These are phyloP conservation scores for Isatis tinctoria DNA, from an alignment of 345 rosid species.

Conservation along the genomic window DNA sequence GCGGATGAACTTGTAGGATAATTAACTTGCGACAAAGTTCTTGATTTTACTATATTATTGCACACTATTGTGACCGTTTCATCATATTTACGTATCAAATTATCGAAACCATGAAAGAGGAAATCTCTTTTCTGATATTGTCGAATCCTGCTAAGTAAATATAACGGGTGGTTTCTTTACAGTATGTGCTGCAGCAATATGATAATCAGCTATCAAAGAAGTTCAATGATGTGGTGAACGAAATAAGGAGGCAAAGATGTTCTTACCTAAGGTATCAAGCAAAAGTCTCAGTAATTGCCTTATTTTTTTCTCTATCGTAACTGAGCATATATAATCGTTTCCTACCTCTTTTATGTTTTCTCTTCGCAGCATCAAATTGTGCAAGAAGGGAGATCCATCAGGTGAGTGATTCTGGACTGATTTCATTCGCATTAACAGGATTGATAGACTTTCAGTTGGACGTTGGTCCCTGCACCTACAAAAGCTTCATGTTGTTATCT, in stretches of 20 bases:
- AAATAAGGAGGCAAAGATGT: conserved; percentile 83
- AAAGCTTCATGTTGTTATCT: neutral
- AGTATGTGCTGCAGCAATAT: conserved; percentile 74
- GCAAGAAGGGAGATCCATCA: conserved; percentile 90
- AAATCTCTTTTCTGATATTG: neutral
- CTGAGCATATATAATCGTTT: neutral
- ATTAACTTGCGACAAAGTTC: neutral
- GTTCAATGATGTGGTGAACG: conserved; percentile 75
- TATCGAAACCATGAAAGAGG: conserved; percentile 1
- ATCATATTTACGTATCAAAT: neutral
- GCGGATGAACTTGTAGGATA: neutral
- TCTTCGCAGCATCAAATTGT: conserved; percentile 60
- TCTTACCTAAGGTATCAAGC: conserved; percentile 73
- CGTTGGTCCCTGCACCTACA: neutral
- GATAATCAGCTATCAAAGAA: conserved; percentile 82
- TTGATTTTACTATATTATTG: neutral
- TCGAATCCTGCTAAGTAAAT: neutral
- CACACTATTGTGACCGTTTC: neutral
- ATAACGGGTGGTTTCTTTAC: conserved; percentile 19
- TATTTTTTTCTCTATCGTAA: neutral
- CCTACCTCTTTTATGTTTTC: neutral
- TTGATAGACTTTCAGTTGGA: neutral
- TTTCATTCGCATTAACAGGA: neutral
- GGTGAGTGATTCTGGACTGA: conserved; percentile 45
- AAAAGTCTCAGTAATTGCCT: neutral